These are phyloP conservation scores for Penicillium canescens DNA, from an alignment of 495 filamentous ascomycete species.

Conservation along the genomic window DNA sequence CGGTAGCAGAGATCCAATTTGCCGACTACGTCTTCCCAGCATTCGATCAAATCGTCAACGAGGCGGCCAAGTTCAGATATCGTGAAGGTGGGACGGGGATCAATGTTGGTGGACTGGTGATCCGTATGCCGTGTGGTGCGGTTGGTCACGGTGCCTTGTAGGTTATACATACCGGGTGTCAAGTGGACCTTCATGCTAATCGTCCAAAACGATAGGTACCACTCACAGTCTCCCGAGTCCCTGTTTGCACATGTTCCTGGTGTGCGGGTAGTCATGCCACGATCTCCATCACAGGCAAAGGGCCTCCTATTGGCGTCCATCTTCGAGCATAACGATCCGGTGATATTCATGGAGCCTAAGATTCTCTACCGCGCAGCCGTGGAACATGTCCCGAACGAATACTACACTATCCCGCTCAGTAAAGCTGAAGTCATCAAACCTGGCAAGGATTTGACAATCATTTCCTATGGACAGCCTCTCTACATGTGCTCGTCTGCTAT, in stretches of 20 bases:
- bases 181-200: conserved; percentile 3
- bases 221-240: conserved; percentile 90
- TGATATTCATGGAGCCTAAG: conserved; percentile 97
- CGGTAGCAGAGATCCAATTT: conserved; percentile 96
- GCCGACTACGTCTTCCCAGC: conserved; percentile 97
- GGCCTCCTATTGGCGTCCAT: conserved; percentile 79
- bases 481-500: conserved; percentile 86
- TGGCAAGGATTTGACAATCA: conserved; percentile 80
- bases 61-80: conserved; percentile 91
- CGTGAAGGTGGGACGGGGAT: conserved; percentile 72
- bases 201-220: conserved; percentile 57
- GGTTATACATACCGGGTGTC: conserved; percentile 16
- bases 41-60: conserved; percentile 97
- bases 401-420: conserved; percentile 82
- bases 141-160: conserved; percentile 95
- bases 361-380: conserved; percentile 91
- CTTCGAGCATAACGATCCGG: conserved; percentile 82
- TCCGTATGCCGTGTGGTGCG: conserved; percentile 91
- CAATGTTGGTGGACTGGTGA: conserved; percentile 75
- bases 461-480: conserved; percentile 90
- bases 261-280: conserved; percentile 83
- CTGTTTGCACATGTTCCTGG: conserved; percentile 93
- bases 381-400: conserved; percentile 84
- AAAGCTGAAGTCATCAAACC: conserved; percentile 87
- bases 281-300: conserved; percentile 90